Evolutionary conservation across 306 rosid genomes (phyloP).

Genomic region (Citrullus amarus): DNA sequence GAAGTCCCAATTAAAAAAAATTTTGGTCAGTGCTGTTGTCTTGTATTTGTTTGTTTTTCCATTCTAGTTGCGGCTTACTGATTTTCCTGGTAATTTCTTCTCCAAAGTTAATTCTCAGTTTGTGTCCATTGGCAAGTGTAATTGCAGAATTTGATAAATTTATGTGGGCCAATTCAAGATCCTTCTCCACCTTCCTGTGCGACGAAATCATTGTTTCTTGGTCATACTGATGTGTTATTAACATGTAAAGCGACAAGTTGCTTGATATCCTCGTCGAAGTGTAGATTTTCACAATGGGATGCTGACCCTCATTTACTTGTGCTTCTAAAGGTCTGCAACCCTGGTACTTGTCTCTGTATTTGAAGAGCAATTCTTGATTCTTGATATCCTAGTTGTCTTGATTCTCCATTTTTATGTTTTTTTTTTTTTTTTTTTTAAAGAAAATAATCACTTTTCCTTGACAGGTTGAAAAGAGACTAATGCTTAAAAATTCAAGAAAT

Average conservation of each 20-base stretch:
- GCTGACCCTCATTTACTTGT: constrained; percentile 60
- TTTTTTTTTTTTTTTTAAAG: not conserved
- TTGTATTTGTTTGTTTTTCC: constrained; percentile 18
- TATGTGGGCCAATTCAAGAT: constrained; percentile 85
- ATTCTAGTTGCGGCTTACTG: not conserved
- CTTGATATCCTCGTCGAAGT: constrained; percentile 65
- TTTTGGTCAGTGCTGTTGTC: constrained; percentile 62
- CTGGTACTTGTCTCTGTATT: not conserved
- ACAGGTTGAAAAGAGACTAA: no score
- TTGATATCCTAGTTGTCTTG: not conserved
- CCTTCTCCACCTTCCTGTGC: constrained; percentile 78
- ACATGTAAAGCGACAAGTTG: constrained; percentile 67
- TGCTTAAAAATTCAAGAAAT: no score
- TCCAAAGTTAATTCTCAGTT: constrained; percentile 16
- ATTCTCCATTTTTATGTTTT: not conserved
- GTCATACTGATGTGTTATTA: constrained; percentile 66
- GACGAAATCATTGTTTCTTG: constrained; percentile 47
- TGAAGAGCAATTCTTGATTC: not conserved
- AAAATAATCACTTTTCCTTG: no score
- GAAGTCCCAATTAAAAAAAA: constrained; percentile 55
- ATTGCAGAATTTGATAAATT: constrained; percentile 84
- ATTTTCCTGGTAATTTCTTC: constrained; percentile 5
- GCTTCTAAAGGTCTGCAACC: constrained; percentile 61
- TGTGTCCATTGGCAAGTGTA: constrained; percentile 35
- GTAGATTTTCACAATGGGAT: constrained; percentile 73